phyloP scores from a whole-genome alignment of 139 green algal genomes.

The Coccomyxa sp. region DNA sequence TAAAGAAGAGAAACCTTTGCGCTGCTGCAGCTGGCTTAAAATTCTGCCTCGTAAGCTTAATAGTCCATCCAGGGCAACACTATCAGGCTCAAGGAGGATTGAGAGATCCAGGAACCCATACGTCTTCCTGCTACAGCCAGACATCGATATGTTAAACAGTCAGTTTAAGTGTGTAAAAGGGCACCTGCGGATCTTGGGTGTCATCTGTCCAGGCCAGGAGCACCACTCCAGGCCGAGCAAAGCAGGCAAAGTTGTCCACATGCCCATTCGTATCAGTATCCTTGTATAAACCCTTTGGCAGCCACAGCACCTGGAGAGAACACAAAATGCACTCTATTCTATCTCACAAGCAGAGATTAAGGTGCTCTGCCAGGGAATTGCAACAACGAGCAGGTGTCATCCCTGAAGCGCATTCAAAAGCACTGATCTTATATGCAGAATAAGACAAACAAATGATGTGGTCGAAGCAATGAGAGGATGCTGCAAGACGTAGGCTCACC shows the following conservation, averaged over 20 bases:
- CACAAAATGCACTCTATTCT: background rate
- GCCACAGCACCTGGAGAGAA: background rate
- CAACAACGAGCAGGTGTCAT: background rate
- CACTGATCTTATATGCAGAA: background rate
- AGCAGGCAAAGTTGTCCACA: slow-evolving; percentile 79
- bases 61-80: background rate
- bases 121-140: background rate
- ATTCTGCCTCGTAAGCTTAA: background rate
- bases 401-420: background rate
- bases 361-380: background rate
- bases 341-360: background rate
- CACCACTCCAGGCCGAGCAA: slow-evolving; percentile 53
- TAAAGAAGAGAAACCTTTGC: too few species aligned
- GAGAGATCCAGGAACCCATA: background rate
- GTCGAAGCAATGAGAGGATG: background rate
- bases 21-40: background rate
- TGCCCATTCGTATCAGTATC: slow-evolving; percentile 68
- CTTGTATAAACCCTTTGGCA: slow-evolving; percentile 29
- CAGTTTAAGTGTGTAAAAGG: too few species aligned
- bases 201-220: slow-evolving; percentile 77
- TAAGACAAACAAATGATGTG: background rate
- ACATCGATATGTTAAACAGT: too few species aligned
- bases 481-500: slow-evolving; percentile 10
- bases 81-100: background rate
- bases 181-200: slow-evolving; percentile 43